Conservation (phyloP, 2,329 filamentous ascomycete genomes). For the Sclerotinia borealis region DNA sequence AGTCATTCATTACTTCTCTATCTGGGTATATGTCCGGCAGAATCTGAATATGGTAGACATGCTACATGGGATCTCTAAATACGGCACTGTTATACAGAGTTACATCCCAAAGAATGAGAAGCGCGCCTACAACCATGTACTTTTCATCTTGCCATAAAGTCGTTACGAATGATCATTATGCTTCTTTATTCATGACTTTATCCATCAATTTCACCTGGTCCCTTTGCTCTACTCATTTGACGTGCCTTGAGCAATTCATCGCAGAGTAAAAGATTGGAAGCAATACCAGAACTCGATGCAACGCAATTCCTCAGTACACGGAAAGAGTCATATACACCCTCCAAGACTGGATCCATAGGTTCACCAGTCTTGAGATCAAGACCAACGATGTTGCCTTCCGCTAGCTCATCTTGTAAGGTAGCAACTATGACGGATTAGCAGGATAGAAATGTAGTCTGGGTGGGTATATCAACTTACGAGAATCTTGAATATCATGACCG, state of each 20-base stretch:
- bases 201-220: slow-evolving; percentile 59
- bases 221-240: slow-evolving; percentile 73
- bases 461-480: slow-evolving; percentile 53
- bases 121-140: background rate
- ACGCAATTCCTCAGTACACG: slow-evolving; percentile 89
- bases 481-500: slow-evolving; percentile 94
- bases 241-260: slow-evolving; percentile 96
- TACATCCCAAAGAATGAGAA: background rate
- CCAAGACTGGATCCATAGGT: slow-evolving; percentile 89
- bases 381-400: slow-evolving; percentile 78
- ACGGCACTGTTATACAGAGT: background rate
- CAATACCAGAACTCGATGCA: slow-evolving; percentile 89
- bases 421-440: slow-evolving; percentile 54
- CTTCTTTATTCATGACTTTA: slow-evolving; percentile 20
- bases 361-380: slow-evolving; percentile 81
- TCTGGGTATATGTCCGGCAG: background rate
- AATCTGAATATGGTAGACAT: background rate
- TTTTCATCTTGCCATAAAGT: background rate
- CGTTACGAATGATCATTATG: slow-evolving; percentile 7
- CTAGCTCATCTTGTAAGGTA: slow-evolving; percentile 75
- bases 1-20: slow-evolving; percentile 1
- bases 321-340: slow-evolving; percentile 94
- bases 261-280: slow-evolving; percentile 88
- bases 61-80: background rate
- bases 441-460: background rate